Percentiles rank a stretch among this genome's conserved stretches.
These are phyloP conservation scores for Aspergillus quadrilineatus DNA, from an alignment of 2,329 filamentous ascomycete species.

Conservation along the genomic window DNA sequence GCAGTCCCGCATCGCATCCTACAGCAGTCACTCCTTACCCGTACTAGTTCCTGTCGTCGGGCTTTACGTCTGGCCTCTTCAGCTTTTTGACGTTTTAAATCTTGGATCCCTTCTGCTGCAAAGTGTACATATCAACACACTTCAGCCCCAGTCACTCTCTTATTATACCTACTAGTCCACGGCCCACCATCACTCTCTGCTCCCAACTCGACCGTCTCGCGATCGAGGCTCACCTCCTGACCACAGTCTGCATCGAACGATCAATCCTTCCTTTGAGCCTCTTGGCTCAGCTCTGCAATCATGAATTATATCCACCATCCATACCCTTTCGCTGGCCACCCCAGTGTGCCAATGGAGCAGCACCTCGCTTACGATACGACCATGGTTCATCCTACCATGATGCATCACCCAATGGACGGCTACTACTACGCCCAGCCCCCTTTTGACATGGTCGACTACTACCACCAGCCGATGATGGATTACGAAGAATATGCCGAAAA, in stretches of 20 bases:
- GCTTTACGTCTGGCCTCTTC: conserved; percentile 21
- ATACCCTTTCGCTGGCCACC: conserved; percentile 36
- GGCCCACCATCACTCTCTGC: background rate
- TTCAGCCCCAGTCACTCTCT: conserved; percentile 17
- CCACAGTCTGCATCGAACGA: conserved; percentile 4
- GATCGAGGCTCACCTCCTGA: conserved; percentile 10
- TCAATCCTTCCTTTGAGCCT: conserved; percentile 12
- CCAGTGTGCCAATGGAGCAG: conserved; percentile 39
- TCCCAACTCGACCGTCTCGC: conserved; percentile 5
- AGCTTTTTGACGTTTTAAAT: conserved; percentile 13
- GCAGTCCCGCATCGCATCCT: conserved; percentile 11
- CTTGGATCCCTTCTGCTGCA: conserved; percentile 11
- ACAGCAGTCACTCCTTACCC: conserved; percentile 19
- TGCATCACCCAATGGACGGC: conserved; percentile 39
- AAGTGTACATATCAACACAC: conserved; percentile 13
- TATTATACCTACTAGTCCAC: background rate
- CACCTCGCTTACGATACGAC: conserved; percentile 36
- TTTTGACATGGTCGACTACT: conserved; percentile 46
- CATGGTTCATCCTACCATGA: conserved; percentile 40
- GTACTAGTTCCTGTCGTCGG: conserved; percentile 23
- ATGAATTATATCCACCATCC: conserved; percentile 44
- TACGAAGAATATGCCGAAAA: conserved; percentile 51
- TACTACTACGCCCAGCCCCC: conserved; percentile 39
- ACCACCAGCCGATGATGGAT: conserved; percentile 43
- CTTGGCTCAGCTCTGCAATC: conserved; percentile 14